These are phyloP conservation scores for Dipteronia sinensis DNA, from an alignment of 345 rosid genomes.

Conservation along the genomic window DNA sequence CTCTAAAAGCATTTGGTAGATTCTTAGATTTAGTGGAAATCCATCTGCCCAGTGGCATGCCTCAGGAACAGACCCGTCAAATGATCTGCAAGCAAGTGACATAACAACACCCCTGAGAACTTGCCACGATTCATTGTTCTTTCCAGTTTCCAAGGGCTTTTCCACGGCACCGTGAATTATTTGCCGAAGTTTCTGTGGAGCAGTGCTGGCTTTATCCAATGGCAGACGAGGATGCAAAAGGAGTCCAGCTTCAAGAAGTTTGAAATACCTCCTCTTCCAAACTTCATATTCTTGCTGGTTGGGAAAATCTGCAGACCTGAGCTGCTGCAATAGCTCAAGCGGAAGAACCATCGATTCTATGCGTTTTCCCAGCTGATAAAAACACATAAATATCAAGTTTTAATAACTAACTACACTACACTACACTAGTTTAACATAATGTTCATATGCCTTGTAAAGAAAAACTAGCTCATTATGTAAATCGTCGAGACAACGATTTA, in stretches of 20 bases:
- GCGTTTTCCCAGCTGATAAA: slow-evolving; percentile 77
- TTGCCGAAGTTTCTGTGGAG: slow-evolving; percentile 60
- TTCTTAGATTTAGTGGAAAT: slow-evolving; percentile 70
- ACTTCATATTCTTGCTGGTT: slow-evolving; percentile 68
- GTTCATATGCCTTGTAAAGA: background rate
- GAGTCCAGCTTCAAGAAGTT: slow-evolving; percentile 88
- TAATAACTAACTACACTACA: background rate
- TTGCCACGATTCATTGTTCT: slow-evolving; percentile 68
- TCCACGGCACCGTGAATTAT: slow-evolving; percentile 57
- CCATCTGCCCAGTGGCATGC: slow-evolving; percentile 97
- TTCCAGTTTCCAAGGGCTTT: slow-evolving; percentile 68
- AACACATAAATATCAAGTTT: slow-evolving; percentile 19
- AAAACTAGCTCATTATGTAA: background rate
- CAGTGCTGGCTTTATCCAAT: slow-evolving; percentile 46
- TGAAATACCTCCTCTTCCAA: slow-evolving; percentile 84
- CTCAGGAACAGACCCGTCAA: slow-evolving; percentile 61
- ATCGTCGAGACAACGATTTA: background rate
- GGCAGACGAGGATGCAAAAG: slow-evolving; percentile 74
- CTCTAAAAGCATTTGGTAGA: slow-evolving; percentile 73
- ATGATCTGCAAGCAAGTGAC: slow-evolving; percentile 69
- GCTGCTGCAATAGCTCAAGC: slow-evolving; percentile 86
- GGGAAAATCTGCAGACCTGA: slow-evolving; percentile 71
- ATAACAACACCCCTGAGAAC: slow-evolving; percentile 62
- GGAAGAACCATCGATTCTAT: slow-evolving; percentile 85
- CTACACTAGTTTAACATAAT: background rate